phyloP scores from a whole-genome alignment of 805 yeast genomes.

The Starmerella riodocensis region DNA sequence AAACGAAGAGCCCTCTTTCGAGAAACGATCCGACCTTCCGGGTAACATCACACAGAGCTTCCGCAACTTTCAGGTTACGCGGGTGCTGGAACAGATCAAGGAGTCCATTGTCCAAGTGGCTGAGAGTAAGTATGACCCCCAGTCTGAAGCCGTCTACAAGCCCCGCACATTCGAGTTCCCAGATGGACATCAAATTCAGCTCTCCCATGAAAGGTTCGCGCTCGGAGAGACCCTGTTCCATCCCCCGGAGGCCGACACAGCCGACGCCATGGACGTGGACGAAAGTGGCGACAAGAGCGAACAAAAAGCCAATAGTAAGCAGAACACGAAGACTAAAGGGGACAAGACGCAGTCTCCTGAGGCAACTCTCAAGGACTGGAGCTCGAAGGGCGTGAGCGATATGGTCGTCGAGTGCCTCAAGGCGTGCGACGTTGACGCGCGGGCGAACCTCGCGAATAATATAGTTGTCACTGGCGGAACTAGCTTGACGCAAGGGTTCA shows the following conservation, averaged over 20 bases:
- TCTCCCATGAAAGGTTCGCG: conserved; percentile 46
- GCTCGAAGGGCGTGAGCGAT: conserved; percentile 38
- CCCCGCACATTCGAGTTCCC: conserved; percentile 47
- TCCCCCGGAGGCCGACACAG: conserved; percentile 11
- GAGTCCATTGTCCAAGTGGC: conserved; percentile 31
- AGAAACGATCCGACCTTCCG: conserved; percentile 23
- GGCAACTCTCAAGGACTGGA: conserved; percentile 11
- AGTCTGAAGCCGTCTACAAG: conserved; percentile 26
- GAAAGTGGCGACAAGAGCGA: conserved; percentile 8
- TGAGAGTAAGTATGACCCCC: conserved; percentile 18
- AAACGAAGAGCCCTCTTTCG: conserved; percentile 28
- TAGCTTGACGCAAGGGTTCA: conserved; percentile 66
- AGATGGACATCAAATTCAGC: conserved; percentile 47
- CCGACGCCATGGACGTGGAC: conserved; percentile 17
- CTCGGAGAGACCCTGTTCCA: conserved; percentile 61
- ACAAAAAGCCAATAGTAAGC: not conserved
- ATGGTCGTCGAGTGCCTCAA: conserved; percentile 41
- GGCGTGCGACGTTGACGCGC: conserved; percentile 65
- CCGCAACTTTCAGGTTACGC: conserved; percentile 42
- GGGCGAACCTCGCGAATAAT: conserved; percentile 79
- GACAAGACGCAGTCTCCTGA: conserved; percentile 1
- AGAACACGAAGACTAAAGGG: not conserved
- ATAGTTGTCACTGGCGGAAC: conserved; percentile 78
- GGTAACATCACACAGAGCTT: conserved; percentile 34
- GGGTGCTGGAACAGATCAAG: conserved; percentile 58